Evolutionary conservation across 2,329 filamentous ascomycete genomes (phyloP), one percentile per base, ranked within the genome.

Genomic region (Paracoccidioides brasiliensis): DNA sequence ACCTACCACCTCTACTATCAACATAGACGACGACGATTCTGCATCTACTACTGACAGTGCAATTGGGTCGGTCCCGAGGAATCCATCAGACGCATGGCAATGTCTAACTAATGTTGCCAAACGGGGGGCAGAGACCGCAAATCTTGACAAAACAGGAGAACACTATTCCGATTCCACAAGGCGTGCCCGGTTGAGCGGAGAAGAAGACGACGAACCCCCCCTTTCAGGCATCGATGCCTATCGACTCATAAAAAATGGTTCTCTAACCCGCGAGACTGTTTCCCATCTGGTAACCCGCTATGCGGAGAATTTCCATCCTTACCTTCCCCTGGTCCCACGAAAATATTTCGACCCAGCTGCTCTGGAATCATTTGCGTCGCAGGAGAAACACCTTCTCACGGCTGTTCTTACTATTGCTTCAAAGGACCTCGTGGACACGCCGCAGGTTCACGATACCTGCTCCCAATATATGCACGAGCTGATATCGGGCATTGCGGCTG

Each of bases 381-480:
- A 79, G 33, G 84, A 87, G 63, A 81, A 79, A 35, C 81, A 87
- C 63, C 73, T 88, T 0, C 74, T 88, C 14, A 87, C 84, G 0
- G 84, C 84, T 0, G 80, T 88, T 2, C 72, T 88, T 3, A 83
- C 84, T 1, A 83, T 88, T 51, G 81, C 83, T 3, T 85, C 84
- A 6, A 85, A 86, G 67, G 84, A 88, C 62, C 71, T 86, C n/a
- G 76, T 79, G 1, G 77, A 83, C 5, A 80, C 84, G 62, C 78
- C 80, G 2, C 74, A 79, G 48, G 77, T 84, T 0, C 84, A 86
- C 61, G 80, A 81, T 59, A 77, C 80, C 43, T 86, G 84, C 64
- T 81, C 83, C 22, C 78, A 80, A 55, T 80, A 87, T 60, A 88
- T 87, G 82, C 83, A 86, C 61, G 77, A 77, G 35, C 72, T 87